Evolutionary conservation across 1,139 yeast genomes (phyloP).

Genomic region (Geotrichum klebahnii): DNA sequence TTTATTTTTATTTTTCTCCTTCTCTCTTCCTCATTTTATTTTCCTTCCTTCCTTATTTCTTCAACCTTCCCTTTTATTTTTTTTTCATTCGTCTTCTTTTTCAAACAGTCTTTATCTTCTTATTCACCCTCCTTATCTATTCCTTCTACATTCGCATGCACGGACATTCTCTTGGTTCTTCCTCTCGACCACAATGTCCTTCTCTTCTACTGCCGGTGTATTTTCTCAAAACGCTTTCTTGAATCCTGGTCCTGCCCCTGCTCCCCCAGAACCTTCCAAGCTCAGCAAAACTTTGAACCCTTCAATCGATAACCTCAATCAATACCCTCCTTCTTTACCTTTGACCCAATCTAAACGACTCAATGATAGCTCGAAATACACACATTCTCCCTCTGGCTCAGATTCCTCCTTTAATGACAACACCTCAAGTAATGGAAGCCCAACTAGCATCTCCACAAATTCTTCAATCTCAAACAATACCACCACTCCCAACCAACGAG

Average conservation of each 20-base stretch:
- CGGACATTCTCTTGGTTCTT: background rate
- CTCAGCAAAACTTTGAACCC: constrained; percentile 1
- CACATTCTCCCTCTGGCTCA: constrained; percentile 8
- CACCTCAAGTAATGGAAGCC: too few species aligned
- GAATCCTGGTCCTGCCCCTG: constrained; percentile 44
- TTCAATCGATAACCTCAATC: constrained; percentile 19
- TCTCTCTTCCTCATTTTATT: too few species aligned
- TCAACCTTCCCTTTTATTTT: too few species aligned
- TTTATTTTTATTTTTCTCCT: too few species aligned
- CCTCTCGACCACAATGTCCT: constrained; percentile 26
- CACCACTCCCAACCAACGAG: constrained; percentile 11
- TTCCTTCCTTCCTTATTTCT: too few species aligned
- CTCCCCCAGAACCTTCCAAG: constrained; percentile 34
- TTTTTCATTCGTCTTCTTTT: too few species aligned
- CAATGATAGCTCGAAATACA: too few species aligned
- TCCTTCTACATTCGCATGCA: too few species aligned
- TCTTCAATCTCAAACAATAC: constrained; percentile 16
- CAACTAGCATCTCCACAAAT: constrained; percentile 16
- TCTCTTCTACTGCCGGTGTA: constrained; percentile 32
- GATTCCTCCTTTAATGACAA: too few species aligned
- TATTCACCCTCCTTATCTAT: too few species aligned
- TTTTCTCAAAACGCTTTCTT: constrained; percentile 39
- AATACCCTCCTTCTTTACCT: constrained; percentile 10
- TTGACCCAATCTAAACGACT: background rate
- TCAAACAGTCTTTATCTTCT: background rate